Evolutionary conservation across 768 basidiomycete species (phyloP).

Genomic region (Pilatotrama ljubarskyi): DNA sequence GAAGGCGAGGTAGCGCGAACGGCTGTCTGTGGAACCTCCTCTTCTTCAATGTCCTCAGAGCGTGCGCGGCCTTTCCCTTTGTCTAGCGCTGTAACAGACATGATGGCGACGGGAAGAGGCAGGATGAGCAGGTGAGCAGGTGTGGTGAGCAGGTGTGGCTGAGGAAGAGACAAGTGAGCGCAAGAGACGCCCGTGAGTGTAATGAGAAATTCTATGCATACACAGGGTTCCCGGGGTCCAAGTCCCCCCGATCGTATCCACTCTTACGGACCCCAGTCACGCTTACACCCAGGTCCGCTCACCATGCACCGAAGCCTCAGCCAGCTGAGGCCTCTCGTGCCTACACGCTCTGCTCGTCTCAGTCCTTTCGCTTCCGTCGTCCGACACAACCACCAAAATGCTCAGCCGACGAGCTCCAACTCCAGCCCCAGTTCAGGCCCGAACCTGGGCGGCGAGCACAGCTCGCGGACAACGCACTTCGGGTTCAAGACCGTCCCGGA

Average conservation of each 20-base stretch:
- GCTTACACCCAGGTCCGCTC: slow-evolving; percentile 3
- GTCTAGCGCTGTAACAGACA: slow-evolving; percentile 19
- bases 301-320: slow-evolving; percentile 19
- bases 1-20: slow-evolving; percentile 5
- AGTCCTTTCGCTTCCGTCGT: background rate
- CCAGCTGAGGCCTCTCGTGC: slow-evolving; percentile 16
- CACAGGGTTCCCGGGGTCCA: slow-evolving; percentile 9
- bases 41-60: slow-evolving; percentile 15
- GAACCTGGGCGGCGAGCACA: slow-evolving; percentile 9
- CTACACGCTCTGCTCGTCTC: background rate
- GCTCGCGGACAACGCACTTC: slow-evolving; percentile 73
- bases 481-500: slow-evolving; percentile 90
- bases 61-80: slow-evolving; percentile 50
- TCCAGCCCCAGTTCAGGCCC: slow-evolving; percentile 2
- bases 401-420: slow-evolving; percentile 8
- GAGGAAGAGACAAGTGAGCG: background rate
- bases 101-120: background rate
- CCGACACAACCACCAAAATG: slow-evolving; percentile 15
- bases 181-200: background rate
- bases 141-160: background rate
- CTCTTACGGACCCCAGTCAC: slow-evolving; percentile 2
- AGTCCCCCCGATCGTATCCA: background rate
- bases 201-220: slow-evolving; percentile 14
- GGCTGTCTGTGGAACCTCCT: background rate
- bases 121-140: background rate